Evolutionary conservation across 2,329 filamentous ascomycete species (phyloP), one percentile per base, ranked within the genome.

Genomic region (Calonectria crousiana): DNA sequence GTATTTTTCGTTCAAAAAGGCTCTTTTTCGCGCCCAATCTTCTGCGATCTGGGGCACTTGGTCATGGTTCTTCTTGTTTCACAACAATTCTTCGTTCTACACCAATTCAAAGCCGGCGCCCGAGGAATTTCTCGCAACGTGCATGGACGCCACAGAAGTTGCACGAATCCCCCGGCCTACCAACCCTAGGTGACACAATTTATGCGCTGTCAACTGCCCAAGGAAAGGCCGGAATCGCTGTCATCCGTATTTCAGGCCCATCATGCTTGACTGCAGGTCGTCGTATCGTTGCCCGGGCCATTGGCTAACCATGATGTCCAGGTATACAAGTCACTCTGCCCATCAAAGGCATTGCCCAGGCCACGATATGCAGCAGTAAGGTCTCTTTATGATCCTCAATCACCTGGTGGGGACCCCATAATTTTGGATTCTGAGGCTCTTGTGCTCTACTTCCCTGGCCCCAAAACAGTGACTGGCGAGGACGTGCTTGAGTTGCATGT

Each of bases 401-500:
- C 70, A 2, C 78, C 74, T 16, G 47, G 74, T 67, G 51, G 73
- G 30, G 70, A 71, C 38, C 80, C 23, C 84, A 93, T 86, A 20
- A 90, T 98, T 53, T 85, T 92, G 38, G 97, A 99, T 82, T 91
- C 95, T 0, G 91, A 92, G 66, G 94, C 97, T 0, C 84, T 98
- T 16, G 88, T 98, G 2, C 89, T 98, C 34, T 95, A 94, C 85
- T 98, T 98, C 78, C 94, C 95, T 0, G 89, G 87, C 0, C 96
- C 96, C 0, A 90, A 91, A 64, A 98, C 95, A 0, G 95, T 95
- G 11, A 99, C 97, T 0, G 97, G 97, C 36, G 96, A 98, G 83
- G 95, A 98, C 81, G 89, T 98, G 1, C 89, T 99, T 2, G 97
- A 99, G 83, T 85, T 99, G 6, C 97, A 99, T 80, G 90, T 98